Evolutionary conservation across 768 basidiomycete genomes (phyloP).

Genomic region (Tephrocybe sp.): DNA sequence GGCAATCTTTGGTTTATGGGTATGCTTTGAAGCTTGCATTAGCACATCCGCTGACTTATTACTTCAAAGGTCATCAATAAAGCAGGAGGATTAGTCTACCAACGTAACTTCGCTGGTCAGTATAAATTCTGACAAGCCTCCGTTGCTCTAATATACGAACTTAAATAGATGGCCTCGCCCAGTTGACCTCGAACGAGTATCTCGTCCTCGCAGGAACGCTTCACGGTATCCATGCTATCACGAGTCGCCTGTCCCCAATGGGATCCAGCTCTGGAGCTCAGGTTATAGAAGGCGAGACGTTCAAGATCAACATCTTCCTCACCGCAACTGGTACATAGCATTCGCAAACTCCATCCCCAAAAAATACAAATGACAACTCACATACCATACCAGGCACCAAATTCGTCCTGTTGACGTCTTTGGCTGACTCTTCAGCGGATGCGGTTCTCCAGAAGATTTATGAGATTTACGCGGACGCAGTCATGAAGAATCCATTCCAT

Average conservation of each 20-base stretch:
- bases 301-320: slow-evolving; percentile 90
- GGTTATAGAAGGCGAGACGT: slow-evolving; percentile 93
- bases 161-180: slow-evolving; percentile 83
- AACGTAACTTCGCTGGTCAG: slow-evolving; percentile 86
- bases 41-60: slow-evolving; percentile 3
- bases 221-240: slow-evolving; percentile 99
- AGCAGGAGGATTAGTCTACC: slow-evolving; percentile 95
- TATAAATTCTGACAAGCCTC: slow-evolving; percentile 3
- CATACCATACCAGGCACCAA: slow-evolving; percentile 72
- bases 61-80: slow-evolving; percentile 87
- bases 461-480: slow-evolving; percentile 90
- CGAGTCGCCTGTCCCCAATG: slow-evolving; percentile 83
- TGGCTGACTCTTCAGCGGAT: slow-evolving; percentile 70
- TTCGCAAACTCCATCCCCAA: neutral
- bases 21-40: slow-evolving; percentile 29
- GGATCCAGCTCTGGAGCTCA: slow-evolving; percentile 85
- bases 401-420: slow-evolving; percentile 88
- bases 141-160: neutral
- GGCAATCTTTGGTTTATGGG: slow-evolving; percentile 85
- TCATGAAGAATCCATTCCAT: slow-evolving; percentile 99
- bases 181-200: slow-evolving; percentile 90
- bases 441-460: slow-evolving; percentile 81
- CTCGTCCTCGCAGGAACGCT: slow-evolving; percentile 95
- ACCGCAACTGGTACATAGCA: slow-evolving; percentile 79
- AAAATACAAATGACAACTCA: neutral